Base-by-base conservation (phyloP, 495 filamentous ascomycete species). In the Parmelia sp. region DNA sequence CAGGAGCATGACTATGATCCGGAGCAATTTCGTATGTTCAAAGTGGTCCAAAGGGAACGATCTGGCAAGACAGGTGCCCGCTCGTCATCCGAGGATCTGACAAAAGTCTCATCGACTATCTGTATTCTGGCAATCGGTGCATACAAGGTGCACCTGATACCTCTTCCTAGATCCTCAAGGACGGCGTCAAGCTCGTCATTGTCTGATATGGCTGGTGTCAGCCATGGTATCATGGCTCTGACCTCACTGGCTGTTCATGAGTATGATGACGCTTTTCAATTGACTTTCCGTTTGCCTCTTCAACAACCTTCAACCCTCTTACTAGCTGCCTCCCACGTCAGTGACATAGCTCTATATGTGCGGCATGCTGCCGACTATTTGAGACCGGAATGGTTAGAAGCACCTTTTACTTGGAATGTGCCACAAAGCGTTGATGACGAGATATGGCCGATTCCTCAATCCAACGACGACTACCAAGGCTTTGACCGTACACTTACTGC, bases 111-210 rank as follows among this genome's bases (percentile, higher is more conserved):
- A 7, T 85, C 88, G 5, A 85, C 82, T 12, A 82, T 88, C 39
- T 96, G 88, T 71, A 96, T 96, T 72, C 83, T 98, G 58, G 90
- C 86, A 0, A 84, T 98, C 69, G 92, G 91, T 23, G 80, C 89
- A 23, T 87, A 94, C 75, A 88, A 90, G 62, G 79, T 96, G 58
- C 88, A 96, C 74, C 70, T 97, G 25, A 82, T 95, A 23, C 88
- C 90, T 47, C 75, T 92, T 64, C 83, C 86, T 21, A 90, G 86
- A 71, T 72, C 73, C 47, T 76, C 74, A 68, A 82, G 77, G 74
- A 84, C 81, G 56, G 74, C 78, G 10, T 86, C 84, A 8, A 78
- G 76, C 60, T 80, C 82, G 23, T 85, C 79, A 17, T 70, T 86
- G 57, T 77, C 70, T 45, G 78, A 80, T 44, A 71, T 79, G 61